Percentiles rank a stretch among this genome's conserved stretches.
These are phyloP conservation scores for Arxiozyma bovina DNA, from an alignment of 1,139 yeast genomes.

Conservation along the genomic window DNA sequence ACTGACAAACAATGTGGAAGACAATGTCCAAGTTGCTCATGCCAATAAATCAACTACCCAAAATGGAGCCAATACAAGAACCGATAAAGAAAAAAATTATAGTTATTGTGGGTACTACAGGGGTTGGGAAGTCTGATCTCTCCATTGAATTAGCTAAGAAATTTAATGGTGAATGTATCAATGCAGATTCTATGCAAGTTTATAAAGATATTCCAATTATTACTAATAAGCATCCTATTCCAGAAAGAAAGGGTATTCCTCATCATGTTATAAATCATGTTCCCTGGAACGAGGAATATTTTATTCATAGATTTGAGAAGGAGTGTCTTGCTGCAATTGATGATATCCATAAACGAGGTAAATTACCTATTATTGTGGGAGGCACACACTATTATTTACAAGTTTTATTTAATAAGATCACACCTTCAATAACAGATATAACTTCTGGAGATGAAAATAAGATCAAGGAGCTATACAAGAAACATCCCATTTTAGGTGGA, in stretches of 20 bases:
- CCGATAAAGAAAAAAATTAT: constrained; percentile 36
- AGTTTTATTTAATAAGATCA: constrained; percentile 46
- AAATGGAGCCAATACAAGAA: not conserved
- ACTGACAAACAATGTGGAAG: not conserved
- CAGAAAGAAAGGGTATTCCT: constrained; percentile 60
- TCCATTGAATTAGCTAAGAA: constrained; percentile 68
- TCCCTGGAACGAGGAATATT: constrained; percentile 71
- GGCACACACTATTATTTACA: constrained; percentile 94
- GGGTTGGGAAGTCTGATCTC: constrained; percentile 91
- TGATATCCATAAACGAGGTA: constrained; percentile 60
- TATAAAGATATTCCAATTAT: constrained; percentile 64
- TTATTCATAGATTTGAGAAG: constrained; percentile 66
- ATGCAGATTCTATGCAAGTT: constrained; percentile 97
- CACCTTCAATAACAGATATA: constrained; percentile 7
- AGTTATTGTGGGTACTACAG: constrained; percentile 89
- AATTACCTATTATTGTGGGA: constrained; percentile 82
- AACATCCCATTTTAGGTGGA: constrained; percentile 43
- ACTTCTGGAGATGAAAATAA: constrained; percentile 11
- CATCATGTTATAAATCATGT: constrained; percentile 89
- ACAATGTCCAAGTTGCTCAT: not conserved
- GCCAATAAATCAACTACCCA: not conserved
- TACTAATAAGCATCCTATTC: constrained; percentile 84
- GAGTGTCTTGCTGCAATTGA: constrained; percentile 54
- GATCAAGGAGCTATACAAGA: constrained; percentile 22
- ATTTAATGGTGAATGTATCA: constrained; percentile 80